Base-by-base conservation (phyloP, 176 grass and related monocot species). In the Tillandsia leiboldiana region DNA sequence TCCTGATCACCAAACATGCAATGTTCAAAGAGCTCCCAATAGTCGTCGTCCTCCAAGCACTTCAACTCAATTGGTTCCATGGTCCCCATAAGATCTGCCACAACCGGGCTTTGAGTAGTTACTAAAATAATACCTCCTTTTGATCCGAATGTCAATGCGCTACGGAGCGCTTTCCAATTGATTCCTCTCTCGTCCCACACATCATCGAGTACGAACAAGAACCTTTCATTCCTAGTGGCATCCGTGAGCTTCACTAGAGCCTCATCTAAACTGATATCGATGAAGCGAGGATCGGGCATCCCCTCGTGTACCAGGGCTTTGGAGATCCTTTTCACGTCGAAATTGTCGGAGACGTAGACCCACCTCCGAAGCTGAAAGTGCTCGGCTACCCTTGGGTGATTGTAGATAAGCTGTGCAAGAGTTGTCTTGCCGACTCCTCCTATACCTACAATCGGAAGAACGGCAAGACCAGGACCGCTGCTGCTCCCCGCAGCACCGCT, bases 401-500 rank as follows among this genome's bases (percentile, higher is more conserved):
- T 79, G 63, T 65, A 79, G 2, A 81, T 23, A 18, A 72, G 48
- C 33, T 68, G 50, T 10, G 70, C 78, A 9, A 81, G 24, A 20
- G 71, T 66, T 50, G 78, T 74, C 58, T 79, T 81, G 1, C 78
- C 70, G 15, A 74, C 64, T 27, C 78, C 78, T 1, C 78, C 71
- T 1, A 81, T 74, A 1, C 77, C 77, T 20, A 71, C 13, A 3
- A 79, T 79, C 10, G 77, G 33, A 42, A 42, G 33, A 42, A 42
- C 51, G 42, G 72, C 9, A 49, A 79, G 68, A 11, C 22, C 12
- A 14, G 64, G 69, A 56, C 51, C 49, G 48, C 20, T 9, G 3
- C 51, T 33, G 1, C 10, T 69, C 65, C 8, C 9, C 51, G 9
- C 11, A 10, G 50, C 65, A 54, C 8, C 11, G 56, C 9, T 51